phyloP scores from a whole-genome alignment of 768 basidiomycete genomes.

The Butyriboletus loyo region DNA sequence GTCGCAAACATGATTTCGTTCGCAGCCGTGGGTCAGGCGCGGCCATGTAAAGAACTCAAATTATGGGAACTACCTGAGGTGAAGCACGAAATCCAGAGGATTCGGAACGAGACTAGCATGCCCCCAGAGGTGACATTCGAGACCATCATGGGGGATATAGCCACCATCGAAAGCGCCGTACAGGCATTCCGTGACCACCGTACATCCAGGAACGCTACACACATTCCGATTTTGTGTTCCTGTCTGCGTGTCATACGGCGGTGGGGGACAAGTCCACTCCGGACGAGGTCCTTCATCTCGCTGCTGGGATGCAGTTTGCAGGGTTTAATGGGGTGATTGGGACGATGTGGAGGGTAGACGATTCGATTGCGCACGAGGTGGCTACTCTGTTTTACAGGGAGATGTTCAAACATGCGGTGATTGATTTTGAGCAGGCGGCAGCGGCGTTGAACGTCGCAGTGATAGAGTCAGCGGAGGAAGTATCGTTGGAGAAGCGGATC shows the following conservation, averaged over 20 bases:
- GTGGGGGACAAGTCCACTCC: neutral
- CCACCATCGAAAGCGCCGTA: neutral
- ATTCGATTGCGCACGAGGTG: neutral
- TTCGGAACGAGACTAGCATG: too few relatives aligned
- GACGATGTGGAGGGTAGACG: neutral
- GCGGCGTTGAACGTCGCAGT: neutral
- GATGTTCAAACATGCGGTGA: neutral
- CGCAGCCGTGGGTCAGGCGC: neutral
- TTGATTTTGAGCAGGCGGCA: neutral
- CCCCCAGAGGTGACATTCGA: too few relatives aligned
- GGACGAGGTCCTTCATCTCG: neutral
- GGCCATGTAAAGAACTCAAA: neutral
- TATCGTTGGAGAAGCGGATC: neutral
- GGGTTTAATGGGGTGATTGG: slow-evolving; percentile 3
- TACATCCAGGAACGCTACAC: neutral
- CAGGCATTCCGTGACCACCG: neutral
- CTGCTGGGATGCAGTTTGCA: neutral
- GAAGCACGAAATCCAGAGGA: too few relatives aligned
- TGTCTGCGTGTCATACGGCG: neutral
- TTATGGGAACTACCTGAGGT: neutral
- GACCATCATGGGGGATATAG: neutral
- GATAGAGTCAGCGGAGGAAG: neutral
- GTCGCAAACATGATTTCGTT: neutral
- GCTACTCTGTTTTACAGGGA: neutral
- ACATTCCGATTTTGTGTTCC: neutral